These are phyloP conservation scores for Noccaea caerulescens DNA, from an alignment of 345 rosid genomes.

Conservation along the genomic window DNA sequence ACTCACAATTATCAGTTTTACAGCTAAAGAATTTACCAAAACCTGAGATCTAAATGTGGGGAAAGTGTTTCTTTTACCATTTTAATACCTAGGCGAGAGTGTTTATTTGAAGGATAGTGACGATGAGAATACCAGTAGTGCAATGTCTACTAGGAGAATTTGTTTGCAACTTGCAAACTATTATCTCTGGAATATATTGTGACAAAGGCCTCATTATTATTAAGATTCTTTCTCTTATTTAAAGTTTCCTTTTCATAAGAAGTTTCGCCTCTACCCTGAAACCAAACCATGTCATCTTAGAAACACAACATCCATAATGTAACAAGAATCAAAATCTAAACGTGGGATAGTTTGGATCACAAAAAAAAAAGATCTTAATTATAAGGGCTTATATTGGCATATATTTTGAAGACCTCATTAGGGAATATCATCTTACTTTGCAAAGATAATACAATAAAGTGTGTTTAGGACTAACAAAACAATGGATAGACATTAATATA, in stretches of 20 bases:
- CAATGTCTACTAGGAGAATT: constrained; percentile 47
- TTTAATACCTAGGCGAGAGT: constrained; percentile 19
- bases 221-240: constrained; percentile 47
- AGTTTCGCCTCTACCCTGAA: constrained; percentile 31
- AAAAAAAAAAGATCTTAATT: neutral
- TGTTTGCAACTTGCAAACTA: constrained; percentile 60
- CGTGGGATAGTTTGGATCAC: constrained; percentile 21
- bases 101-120: constrained; percentile 25
- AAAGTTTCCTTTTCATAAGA: constrained; percentile 47
- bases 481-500: constrained; percentile 8
- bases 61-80: constrained; percentile 4
- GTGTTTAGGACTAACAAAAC: neutral
- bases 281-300: constrained; percentile 38
- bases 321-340: constrained; percentile 26
- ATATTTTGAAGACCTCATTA: constrained; percentile 22
- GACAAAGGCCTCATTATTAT: constrained; percentile 48
- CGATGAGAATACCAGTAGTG: constrained; percentile 41
- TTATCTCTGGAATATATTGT: constrained; percentile 47
- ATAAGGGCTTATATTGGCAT: constrained; percentile 31
- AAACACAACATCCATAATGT: constrained; percentile 22
- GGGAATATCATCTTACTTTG: constrained; percentile 27
- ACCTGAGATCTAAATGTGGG: constrained; percentile 1
- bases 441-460: constrained; percentile 15
- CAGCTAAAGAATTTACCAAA: constrained; percentile 11
- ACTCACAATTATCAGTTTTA: neutral